Evolutionary conservation across 2,329 filamentous ascomycete genomes (phyloP).

Genomic region (Hypoxylon sp.): DNA sequence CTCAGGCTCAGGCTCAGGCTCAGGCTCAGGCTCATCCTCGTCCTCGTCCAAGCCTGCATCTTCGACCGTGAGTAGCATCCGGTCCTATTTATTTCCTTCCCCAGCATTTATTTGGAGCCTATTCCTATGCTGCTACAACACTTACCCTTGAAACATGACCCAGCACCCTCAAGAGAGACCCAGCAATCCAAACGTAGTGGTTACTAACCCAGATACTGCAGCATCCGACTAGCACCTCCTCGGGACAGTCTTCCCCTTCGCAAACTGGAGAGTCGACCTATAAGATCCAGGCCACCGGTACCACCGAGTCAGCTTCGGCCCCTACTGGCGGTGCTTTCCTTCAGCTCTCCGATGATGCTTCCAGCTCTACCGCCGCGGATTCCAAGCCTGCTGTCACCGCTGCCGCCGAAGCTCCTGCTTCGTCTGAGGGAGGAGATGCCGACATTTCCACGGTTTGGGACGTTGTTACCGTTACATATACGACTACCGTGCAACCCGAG

Average conservation of each 20-base stretch:
- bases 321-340: constrained; percentile 57
- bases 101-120: constrained; percentile 14
- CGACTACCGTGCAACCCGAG: constrained; percentile 42
- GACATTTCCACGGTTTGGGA: constrained; percentile 60
- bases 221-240: constrained; percentile 31
- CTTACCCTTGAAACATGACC: constrained; percentile 7
- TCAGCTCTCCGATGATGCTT: constrained; percentile 36
- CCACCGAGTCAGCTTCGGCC: constrained; percentile 39
- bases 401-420: constrained; percentile 32
- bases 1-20: constrained; percentile 26
- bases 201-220: constrained; percentile 32
- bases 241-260: constrained; percentile 19
- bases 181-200: constrained; percentile 1
- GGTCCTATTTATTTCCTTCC: constrained; percentile 20
- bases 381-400: constrained; percentile 43
- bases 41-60: constrained; percentile 30
- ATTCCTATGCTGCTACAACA: constrained; percentile 9
- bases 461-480: constrained; percentile 63
- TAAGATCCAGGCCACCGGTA: constrained; percentile 21
- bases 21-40: constrained; percentile 18
- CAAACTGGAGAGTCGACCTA: constrained; percentile 6
- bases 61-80: constrained; percentile 35
- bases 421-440: constrained; percentile 47
- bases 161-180: background rate
- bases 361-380: constrained; percentile 39